Conservation (phyloP, 768 basidiomycete species). For the Cubamyces lactineus region DNA sequence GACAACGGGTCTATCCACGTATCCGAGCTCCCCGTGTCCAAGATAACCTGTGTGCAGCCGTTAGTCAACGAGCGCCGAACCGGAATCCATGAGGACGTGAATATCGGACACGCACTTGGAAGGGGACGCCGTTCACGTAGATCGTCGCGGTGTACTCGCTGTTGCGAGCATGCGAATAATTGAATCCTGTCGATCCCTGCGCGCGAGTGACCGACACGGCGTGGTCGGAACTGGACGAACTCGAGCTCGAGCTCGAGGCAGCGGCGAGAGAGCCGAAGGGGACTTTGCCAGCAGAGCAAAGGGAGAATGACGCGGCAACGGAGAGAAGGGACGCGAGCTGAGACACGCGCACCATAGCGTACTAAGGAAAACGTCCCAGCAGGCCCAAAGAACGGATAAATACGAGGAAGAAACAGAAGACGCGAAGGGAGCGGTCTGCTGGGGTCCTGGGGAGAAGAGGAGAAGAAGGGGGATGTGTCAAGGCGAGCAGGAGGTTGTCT, state of each 20-base stretch:
- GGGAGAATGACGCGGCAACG: background rate
- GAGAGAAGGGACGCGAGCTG: background rate
- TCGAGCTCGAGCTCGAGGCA: too few species aligned
- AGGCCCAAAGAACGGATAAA: background rate
- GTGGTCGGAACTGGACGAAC: background rate
- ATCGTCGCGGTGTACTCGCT: slow-evolving; percentile 9
- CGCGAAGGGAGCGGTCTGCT: background rate
- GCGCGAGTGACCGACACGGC: slow-evolving; percentile 9
- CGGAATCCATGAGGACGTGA: background rate
- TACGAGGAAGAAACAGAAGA: background rate
- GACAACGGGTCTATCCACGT: slow-evolving; percentile 15
- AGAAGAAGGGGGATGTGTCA: background rate
- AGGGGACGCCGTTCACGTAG: slow-evolving; percentile 11
- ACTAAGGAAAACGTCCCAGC: background rate
- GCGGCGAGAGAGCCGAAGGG: too few species aligned
- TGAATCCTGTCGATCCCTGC: background rate
- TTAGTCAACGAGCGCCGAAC: too few species aligned
- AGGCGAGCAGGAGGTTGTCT: too few species aligned
- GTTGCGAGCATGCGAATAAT: background rate
- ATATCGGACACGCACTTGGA: background rate
- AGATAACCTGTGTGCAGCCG: slow-evolving; percentile 4
- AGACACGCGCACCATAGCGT: background rate
- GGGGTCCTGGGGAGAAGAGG: background rate
- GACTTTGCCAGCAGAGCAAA: background rate
- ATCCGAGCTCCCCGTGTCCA: slow-evolving; percentile 16